Evolutionary conservation across 345 rosid species (phyloP), one percentile per base, ranked within the genome.

Genomic region (Eucalyptus sp.): DNA sequence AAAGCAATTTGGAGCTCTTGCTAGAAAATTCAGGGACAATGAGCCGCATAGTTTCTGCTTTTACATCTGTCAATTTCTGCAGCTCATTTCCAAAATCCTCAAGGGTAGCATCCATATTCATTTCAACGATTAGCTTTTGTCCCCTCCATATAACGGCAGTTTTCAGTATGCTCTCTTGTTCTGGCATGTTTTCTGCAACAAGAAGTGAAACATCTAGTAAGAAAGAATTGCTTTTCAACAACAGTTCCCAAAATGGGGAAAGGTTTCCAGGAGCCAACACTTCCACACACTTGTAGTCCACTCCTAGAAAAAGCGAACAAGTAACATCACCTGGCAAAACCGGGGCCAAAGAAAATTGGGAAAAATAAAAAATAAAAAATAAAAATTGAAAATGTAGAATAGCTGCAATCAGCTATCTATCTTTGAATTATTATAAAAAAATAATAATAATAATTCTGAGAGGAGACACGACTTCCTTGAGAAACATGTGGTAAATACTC

Each of bases 71-170:
- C 92, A 97, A 90, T 71, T 93, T 95, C 89, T 91, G 95, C 90
- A 98, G 92, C 88, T 95, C 96, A 88, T 92, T 91, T 43, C 99
- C 98, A 43, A 98, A 93, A 86, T 93, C 96, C 89, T 94, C 95
- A 86, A 98, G 91, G 89, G 91, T 90, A 20, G 97, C 93, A 50
- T 50, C 90, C 15, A 92, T 90, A 90, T 92, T 89, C 91, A 96
- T 94, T 89, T 93, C 93, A n/a, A 95, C 89, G 24, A 88, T 86
- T 89, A 94, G 96, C 89, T 92, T 95, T 91, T 93, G 94, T 76
- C 97, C 95, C 88, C 97, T 96, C 99, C 99, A 98, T 58, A 91
- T 27, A 85, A 95, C 93, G 2, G 94, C 80, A 87, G 97, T 91
- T 66, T 71, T 92, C 43, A 95, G 79, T 58, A 85, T 64, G 87